phyloP scores from a whole-genome alignment of 371 early-diverging fungal genomes.

The Chytridium lagenaria region DNA sequence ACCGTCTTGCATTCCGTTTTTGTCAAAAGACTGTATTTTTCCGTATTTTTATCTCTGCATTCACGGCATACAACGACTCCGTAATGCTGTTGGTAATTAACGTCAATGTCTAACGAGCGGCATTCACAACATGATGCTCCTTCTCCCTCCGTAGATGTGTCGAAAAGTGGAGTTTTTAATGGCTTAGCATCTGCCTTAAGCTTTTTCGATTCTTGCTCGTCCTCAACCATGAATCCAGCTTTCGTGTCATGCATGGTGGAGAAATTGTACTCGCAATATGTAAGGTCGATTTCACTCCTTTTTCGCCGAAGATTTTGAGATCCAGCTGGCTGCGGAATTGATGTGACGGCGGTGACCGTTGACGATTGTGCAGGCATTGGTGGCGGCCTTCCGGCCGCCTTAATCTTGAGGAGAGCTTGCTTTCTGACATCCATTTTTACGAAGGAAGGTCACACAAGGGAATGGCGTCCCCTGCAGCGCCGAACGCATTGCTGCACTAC shows the following conservation, averaged over 20 bases:
- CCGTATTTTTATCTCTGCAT: constrained; percentile 77
- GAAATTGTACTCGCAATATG: constrained; percentile 78
- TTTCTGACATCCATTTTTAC: neutral
- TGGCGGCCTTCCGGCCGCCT: constrained; percentile 20
- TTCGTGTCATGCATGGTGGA: constrained; percentile 76
- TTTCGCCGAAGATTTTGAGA: neutral
- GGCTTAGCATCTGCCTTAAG: neutral
- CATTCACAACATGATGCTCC: constrained; percentile 76
- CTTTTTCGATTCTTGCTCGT: constrained; percentile 41
- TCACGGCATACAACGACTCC: constrained; percentile 71
- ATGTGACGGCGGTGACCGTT: neutral
- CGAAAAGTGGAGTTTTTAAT: neutral
- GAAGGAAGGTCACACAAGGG: neutral
- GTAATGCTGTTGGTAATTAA: constrained; percentile 72
- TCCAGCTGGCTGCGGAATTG: neutral
- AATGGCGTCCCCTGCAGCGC: neutral
- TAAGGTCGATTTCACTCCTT: constrained; percentile 45
- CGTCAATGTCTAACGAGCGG: constrained; percentile 77
- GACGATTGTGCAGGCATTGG: neutral
- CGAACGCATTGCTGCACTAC: constrained; percentile 48
- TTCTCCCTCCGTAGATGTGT: neutral
- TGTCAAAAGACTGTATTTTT: constrained; percentile 90
- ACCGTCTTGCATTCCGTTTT: constrained; percentile 89
- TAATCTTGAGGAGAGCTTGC: neutral
- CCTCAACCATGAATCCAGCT: constrained; percentile 79